Evolutionary conservation across 768 basidiomycete species (phyloP).

Genomic region (Pulveroboletus sp.): DNA sequence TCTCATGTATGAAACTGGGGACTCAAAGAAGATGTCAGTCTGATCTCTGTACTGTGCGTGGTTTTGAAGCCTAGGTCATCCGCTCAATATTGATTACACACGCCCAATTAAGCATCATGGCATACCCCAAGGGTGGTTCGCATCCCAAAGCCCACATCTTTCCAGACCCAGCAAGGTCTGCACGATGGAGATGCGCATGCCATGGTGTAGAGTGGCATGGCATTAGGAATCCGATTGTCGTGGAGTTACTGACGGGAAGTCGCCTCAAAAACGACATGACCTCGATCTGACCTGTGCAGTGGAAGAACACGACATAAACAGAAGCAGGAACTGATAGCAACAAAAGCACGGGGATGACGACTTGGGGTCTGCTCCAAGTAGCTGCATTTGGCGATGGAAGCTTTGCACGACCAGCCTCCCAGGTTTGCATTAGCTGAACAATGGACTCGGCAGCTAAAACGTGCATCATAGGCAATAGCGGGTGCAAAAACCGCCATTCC

Average conservation of each 20-base stretch:
- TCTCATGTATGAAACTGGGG: slow-evolving; percentile 62
- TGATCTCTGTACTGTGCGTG: slow-evolving; percentile 67
- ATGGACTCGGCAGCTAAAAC: slow-evolving; percentile 73
- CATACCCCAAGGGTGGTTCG: slow-evolving; percentile 86
- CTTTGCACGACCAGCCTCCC: background rate
- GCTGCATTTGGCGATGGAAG: background rate
- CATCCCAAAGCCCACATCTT: slow-evolving; percentile 84
- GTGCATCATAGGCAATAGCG: slow-evolving; percentile 80
- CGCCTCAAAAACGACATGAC: slow-evolving; percentile 65
- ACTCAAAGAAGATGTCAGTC: slow-evolving; percentile 72
- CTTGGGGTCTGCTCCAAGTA: slow-evolving; percentile 18
- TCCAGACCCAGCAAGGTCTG: slow-evolving; percentile 49
- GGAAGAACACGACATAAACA: slow-evolving; percentile 68
- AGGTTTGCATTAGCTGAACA: slow-evolving; percentile 38
- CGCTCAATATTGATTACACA: slow-evolving; percentile 6
- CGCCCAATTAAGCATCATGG: slow-evolving; percentile 6
- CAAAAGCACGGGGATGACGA: slow-evolving; percentile 39
- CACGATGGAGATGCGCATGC: slow-evolving; percentile 79
- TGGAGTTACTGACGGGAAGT: slow-evolving; percentile 47
- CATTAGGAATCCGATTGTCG: slow-evolving; percentile 77
- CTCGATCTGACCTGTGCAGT: slow-evolving; percentile 73
- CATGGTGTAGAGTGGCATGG: slow-evolving; percentile 97
- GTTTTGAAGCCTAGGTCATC: slow-evolving; percentile 38
- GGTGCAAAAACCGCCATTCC: slow-evolving; percentile 97
- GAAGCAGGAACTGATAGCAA: slow-evolving; percentile 55